phyloP scores from a whole-genome alignment of 768 basidiomycete species.

The Phaffia australis region DNA sequence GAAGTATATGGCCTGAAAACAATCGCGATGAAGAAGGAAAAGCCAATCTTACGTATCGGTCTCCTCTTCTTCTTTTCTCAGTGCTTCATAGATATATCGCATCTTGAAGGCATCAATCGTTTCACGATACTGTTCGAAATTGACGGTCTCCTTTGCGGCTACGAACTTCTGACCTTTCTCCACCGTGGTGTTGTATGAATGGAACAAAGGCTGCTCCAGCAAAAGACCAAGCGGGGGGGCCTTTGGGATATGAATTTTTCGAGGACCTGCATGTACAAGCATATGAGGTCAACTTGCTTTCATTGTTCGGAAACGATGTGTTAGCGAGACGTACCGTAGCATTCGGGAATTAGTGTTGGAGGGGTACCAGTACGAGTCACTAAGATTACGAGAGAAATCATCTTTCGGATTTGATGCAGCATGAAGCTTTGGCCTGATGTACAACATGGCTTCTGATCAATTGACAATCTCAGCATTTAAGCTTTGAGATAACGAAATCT shows the following conservation, averaged over 20 bases:
- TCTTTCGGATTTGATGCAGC: slow-evolving; percentile 91
- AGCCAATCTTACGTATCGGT: slow-evolving; percentile 55
- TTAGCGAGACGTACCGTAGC: slow-evolving; percentile 46
- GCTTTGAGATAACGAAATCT: neutral
- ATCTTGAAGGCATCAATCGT: slow-evolving; percentile 73
- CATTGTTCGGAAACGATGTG: neutral
- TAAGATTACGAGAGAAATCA: slow-evolving; percentile 81
- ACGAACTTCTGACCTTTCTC: slow-evolving; percentile 27
- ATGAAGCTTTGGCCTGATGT: slow-evolving; percentile 75
- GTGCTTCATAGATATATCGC: slow-evolving; percentile 69
- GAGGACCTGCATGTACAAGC: slow-evolving; percentile 39
- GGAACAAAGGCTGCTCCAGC: slow-evolving; percentile 53
- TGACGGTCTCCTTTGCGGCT: slow-evolving; percentile 46
- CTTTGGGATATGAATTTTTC: slow-evolving; percentile 74
- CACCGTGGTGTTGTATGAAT: slow-evolving; percentile 40
- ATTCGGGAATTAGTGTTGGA: slow-evolving; percentile 54
- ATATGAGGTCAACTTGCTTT: neutral
- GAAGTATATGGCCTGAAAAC: neutral
- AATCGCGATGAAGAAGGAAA: neutral
- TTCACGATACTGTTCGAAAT: slow-evolving; percentile 57
- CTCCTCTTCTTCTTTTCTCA: slow-evolving; percentile 72
- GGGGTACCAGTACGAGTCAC: slow-evolving; percentile 66
- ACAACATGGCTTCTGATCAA: neutral
- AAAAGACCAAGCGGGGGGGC: slow-evolving; percentile 90
- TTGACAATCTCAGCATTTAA: neutral